Conservation (phyloP, 2,329 filamentous ascomycete genomes). For the Colletotrichum tropicicola region DNA sequence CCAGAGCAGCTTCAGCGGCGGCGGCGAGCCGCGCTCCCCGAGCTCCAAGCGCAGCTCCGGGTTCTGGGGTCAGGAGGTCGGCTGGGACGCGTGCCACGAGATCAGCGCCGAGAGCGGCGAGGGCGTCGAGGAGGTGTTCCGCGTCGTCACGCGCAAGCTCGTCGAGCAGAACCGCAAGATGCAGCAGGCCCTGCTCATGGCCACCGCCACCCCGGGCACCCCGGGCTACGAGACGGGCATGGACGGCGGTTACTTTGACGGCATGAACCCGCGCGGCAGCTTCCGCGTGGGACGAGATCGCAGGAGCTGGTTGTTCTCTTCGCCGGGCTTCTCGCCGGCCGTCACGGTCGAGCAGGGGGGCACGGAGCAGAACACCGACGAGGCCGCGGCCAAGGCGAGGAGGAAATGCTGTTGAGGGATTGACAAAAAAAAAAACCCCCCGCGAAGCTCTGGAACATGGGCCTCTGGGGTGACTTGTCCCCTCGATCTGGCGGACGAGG, state of each 20-base stretch:
- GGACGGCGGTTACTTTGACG: constrained; percentile 63
- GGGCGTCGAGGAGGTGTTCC: constrained; percentile 95
- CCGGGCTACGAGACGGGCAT: constrained; percentile 55
- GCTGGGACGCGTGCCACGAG: constrained; percentile 98
- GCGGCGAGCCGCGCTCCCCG: constrained; percentile 65
- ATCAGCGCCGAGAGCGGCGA: constrained; percentile 94
- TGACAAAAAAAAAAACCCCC: background rate
- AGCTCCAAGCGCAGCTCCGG: constrained; percentile 75
- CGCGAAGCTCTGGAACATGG: no score
- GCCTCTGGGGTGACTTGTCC: background rate
- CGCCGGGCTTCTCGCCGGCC: constrained; percentile 61
- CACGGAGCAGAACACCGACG: constrained; percentile 34
- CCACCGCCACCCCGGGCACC: constrained; percentile 59
- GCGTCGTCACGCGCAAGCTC: constrained; percentile 71
- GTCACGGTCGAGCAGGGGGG: constrained; percentile 56
- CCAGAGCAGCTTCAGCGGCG: constrained; percentile 42
- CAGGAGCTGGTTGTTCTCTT: constrained; percentile 68
- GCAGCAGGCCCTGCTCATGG: constrained; percentile 66
- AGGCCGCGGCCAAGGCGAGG: constrained; percentile 32
- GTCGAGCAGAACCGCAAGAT: constrained; percentile 72
- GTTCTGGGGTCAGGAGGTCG: constrained; percentile 91
- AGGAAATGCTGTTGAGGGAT: constrained; percentile 37
- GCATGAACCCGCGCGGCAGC: constrained; percentile 55
- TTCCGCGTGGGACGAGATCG: constrained; percentile 67
- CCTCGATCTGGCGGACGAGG: background rate